Base-by-base conservation (phyloP, 177 flowering plant species). In the Vitis hybrid region DNA sequence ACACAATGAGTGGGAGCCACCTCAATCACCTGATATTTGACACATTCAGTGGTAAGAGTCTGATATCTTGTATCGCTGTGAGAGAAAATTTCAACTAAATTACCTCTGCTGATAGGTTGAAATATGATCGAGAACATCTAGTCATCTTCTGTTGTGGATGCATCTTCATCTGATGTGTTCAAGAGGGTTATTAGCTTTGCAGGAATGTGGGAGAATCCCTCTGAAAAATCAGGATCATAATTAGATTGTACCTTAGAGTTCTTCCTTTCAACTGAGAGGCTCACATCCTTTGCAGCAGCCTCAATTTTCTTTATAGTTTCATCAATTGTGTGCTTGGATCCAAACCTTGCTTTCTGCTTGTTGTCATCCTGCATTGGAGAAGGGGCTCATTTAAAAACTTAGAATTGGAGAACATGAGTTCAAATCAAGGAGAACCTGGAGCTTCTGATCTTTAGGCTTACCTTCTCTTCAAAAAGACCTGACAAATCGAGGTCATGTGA, bases 1-100 rank as follows among this genome's bases (percentile, higher is more conserved):
- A 92, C 90, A 65, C 95, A 90, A 73, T 86, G 79, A n/a, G 80
- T 80, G 4, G 97, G 97, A 66, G 93, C 80, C 60, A 92, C 92
- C 79, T 88, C 87, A 66, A 84, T 87, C 52, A 89, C 92, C 97
- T 91, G 82, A 55, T 55, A 70, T 62, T 21, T 54, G 48, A 40
- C 69, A 70, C 50, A 63, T 9, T 59, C 4, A 19, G n/a, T 12
- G 60, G 52, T 67, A 26, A 63, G 65, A 18, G 8, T 40, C 3
- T 56, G 4, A 14, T 72, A 45, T 52, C n/a, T 65, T 4, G 6
- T 49, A 15, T 51, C 67, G 64, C 30, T 55, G 60, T 57, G 50
- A 61, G 54, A 48, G 62, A 23, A 34, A 56, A 32, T 64, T 49
- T 63, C 32, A 52, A 69, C 59, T 21, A 21, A 40, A 10, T 77